Conservation (phyloP, 2,329 filamentous ascomycete species). For the Xylariaceae sp. region DNA sequence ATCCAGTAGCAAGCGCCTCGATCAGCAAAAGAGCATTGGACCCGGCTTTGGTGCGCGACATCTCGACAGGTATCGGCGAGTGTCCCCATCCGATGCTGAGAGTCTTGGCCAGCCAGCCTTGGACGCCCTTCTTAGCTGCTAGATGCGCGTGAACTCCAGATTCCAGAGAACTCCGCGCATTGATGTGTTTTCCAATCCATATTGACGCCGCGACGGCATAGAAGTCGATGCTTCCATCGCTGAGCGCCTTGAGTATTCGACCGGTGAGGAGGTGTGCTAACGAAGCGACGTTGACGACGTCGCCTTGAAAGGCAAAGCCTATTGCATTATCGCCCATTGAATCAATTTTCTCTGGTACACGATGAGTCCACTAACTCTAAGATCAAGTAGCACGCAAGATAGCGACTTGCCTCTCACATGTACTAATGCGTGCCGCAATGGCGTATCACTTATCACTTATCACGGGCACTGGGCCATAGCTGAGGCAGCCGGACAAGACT, state of each 20-base stretch:
- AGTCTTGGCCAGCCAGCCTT: conserved; percentile 5
- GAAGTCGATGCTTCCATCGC: conserved; percentile 2
- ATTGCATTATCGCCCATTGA: too few relatives aligned
- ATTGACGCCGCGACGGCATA: not conserved
- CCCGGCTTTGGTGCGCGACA: not conserved
- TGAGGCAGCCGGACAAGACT: too few relatives aligned
- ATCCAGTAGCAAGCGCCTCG: not conserved
- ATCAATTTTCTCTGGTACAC: too few relatives aligned
- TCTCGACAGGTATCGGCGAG: conserved; percentile 3
- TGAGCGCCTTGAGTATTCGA: not conserved
- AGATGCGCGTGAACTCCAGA: conserved; percentile 2
- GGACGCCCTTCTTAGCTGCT: not conserved
- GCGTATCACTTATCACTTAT: too few relatives aligned
- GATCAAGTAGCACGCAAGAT: too few relatives aligned
- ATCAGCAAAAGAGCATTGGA: conserved; percentile 3
- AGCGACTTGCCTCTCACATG: too few relatives aligned
- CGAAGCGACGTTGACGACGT: not conserved
- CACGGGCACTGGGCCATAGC: too few relatives aligned
- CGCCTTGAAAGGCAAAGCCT: not conserved
- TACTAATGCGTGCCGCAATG: too few relatives aligned
- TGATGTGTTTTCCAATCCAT: not conserved
- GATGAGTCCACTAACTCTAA: too few relatives aligned
- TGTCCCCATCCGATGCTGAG: conserved; percentile 8
- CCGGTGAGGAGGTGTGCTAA: conserved; percentile 2
- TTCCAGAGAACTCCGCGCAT: not conserved